phyloP scores from a whole-genome alignment of 2,329 filamentous ascomycete genomes.

The Arthrobotrys pseudoclavata region DNA sequence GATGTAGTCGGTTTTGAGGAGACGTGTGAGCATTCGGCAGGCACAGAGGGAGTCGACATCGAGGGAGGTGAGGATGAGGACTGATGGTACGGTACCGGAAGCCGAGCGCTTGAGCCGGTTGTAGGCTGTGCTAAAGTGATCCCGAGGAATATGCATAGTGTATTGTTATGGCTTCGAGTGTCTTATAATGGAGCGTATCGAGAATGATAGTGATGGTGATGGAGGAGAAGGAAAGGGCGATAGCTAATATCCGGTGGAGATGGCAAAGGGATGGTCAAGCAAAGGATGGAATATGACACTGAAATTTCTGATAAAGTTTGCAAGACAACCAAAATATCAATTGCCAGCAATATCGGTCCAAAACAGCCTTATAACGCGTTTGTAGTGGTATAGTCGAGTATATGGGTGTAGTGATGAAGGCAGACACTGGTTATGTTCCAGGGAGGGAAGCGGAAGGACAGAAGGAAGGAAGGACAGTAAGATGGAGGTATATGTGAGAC shows the following conservation, averaged over 20 bases:
- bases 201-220: not conserved
- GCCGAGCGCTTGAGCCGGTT: constrained; percentile 89
- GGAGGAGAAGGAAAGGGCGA: not conserved
- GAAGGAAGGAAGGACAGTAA: constrained; percentile 11
- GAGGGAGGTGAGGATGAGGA: constrained; percentile 90
- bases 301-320: not conserved
- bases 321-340: not conserved
- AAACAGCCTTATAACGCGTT: constrained; percentile 35
- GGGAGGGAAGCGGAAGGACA: constrained; percentile 7
- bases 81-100: constrained; percentile 80
- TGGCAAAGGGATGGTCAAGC: not conserved
- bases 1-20: constrained; percentile 98
- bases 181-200: not conserved
- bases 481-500: not conserved
- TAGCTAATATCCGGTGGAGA: not conserved
- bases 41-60: constrained; percentile 96
- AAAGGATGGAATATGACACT: not conserved
- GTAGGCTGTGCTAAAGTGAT: constrained; percentile 91
- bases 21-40: constrained; percentile 88
- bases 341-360: not conserved
- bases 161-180: not conserved
- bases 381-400: constrained; percentile 6
- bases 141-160: constrained; percentile 92
- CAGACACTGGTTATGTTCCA: constrained; percentile 12
- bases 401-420: constrained; percentile 3